Evolutionary conservation across 345 rosid species (phyloP).

Genomic region (Dovyalis caffra): DNA sequence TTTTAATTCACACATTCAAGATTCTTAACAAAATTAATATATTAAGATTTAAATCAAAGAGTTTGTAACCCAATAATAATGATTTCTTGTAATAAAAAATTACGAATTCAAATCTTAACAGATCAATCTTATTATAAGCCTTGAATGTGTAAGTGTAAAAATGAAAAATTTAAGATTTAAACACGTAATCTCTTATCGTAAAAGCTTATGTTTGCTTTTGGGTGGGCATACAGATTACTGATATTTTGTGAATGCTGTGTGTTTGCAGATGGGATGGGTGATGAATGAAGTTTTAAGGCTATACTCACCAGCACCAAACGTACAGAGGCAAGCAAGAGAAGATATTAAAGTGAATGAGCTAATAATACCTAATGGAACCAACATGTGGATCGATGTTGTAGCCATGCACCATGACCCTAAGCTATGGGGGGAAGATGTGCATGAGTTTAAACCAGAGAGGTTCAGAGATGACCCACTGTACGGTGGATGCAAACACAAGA

Average conservation of each 20-base stretch:
- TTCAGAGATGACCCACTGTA: conserved; percentile 52
- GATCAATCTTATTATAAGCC: no score
- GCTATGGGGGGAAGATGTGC: conserved; percentile 78
- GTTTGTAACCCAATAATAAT: no score
- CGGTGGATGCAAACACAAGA: conserved; percentile 82
- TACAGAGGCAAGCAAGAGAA: conserved; percentile 68
- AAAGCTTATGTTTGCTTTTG: no score
- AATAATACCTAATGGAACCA: conserved; percentile 64
- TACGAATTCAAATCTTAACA: no score
- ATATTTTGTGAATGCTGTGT: neutral
- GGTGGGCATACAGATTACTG: no score
- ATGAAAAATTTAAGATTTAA: no score
- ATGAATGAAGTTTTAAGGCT: conserved; percentile 79
- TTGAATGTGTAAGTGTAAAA: no score
- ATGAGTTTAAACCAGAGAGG: conserved; percentile 83
- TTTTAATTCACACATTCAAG: no score
- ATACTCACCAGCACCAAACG: conserved; percentile 82
- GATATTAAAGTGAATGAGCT: conserved; percentile 47
- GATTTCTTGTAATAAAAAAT: no score
- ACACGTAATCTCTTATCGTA: no score
- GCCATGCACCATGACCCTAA: conserved; percentile 81
- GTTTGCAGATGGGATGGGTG: conserved; percentile 83
- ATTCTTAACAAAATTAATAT: no score
- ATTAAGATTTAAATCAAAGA: no score
- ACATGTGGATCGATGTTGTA: conserved; percentile 91